Conservation (phyloP, 257 asterid genomes). For the Solanum pennellii region DNA sequence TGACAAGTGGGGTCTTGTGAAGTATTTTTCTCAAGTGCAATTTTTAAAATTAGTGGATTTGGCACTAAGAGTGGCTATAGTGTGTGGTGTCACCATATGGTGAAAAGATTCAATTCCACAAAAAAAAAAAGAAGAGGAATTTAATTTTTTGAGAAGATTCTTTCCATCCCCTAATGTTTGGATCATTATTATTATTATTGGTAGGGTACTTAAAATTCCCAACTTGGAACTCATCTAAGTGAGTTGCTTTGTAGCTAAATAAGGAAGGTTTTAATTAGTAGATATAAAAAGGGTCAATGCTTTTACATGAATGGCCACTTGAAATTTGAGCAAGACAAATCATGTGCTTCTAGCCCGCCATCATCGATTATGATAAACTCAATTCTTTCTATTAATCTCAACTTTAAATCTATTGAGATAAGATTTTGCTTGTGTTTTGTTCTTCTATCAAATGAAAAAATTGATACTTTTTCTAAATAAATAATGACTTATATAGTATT, state of each 20-base stretch:
- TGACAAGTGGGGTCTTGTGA: not conserved
- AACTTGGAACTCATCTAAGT: not conserved
- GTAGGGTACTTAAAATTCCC: not conserved
- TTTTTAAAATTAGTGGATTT: constrained; percentile 34
- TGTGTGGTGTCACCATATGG: constrained; percentile 21
- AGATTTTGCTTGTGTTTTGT: not conserved
- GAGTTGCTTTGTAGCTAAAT: not conserved
- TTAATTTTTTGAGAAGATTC: constrained; percentile 4
- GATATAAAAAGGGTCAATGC: not conserved
- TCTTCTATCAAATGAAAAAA: not conserved
- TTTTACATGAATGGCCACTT: not conserved
- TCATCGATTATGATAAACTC: not conserved
- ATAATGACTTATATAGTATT: not conserved
- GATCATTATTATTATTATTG: not conserved
- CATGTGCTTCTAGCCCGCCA: not conserved
- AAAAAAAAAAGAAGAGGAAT: not conserved
- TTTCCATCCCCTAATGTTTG: constrained; percentile 8
- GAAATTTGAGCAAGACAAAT: not conserved
- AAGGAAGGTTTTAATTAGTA: not conserved
- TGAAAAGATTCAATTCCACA: constrained; percentile 15
- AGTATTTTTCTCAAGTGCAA: constrained; percentile 15
- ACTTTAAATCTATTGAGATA: not conserved
- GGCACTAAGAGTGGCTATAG: constrained; percentile 50
- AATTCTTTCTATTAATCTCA: not conserved
- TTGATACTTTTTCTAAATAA: not conserved